Evolutionary conservation across 805 yeast genomes (phyloP).

Genomic region (Sugiyamaella valdiviana): DNA sequence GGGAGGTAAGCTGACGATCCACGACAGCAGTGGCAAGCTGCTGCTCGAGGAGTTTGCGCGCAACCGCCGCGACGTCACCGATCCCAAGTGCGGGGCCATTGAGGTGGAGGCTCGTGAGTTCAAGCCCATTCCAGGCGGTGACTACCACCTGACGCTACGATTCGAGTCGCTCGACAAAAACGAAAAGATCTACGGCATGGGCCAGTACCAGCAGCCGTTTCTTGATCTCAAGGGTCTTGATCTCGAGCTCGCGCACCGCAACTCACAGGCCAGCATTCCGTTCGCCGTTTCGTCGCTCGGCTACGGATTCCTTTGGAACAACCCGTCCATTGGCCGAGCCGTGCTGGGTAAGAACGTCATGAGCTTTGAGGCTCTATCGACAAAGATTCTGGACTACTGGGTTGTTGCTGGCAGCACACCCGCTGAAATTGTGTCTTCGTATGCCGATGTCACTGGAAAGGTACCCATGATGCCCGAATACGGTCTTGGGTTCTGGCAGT

Average conservation of each 20-base stretch:
- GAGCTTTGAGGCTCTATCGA: conserved; percentile 18
- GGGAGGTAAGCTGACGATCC: conserved; percentile 14
- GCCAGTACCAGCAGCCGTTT: conserved; percentile 20
- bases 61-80: conserved; percentile 16
- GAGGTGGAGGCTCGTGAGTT: conserved; percentile 20
- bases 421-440: conserved; percentile 16
- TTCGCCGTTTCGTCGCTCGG: conserved; percentile 18
- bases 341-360: conserved; percentile 19
- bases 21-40: conserved; percentile 13
- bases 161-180: conserved; percentile 13
- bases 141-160: conserved; percentile 13
- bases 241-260: conserved; percentile 19
- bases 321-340: conserved; percentile 19
- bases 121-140: conserved; percentile 12
- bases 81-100: conserved; percentile 18
- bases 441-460: conserved; percentile 19
- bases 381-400: conserved; percentile 15
- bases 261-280: conserved; percentile 21
- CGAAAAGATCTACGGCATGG: conserved; percentile 22
- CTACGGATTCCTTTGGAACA: conserved; percentile 19
- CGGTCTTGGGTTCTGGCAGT: conserved; percentile 21
- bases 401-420: conserved; percentile 21
- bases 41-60: conserved; percentile 18
- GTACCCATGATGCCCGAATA: conserved; percentile 20
- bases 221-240: conserved; percentile 18